Conservation (phyloP, 495 filamentous ascomycete genomes). For the Collariella sp. region DNA sequence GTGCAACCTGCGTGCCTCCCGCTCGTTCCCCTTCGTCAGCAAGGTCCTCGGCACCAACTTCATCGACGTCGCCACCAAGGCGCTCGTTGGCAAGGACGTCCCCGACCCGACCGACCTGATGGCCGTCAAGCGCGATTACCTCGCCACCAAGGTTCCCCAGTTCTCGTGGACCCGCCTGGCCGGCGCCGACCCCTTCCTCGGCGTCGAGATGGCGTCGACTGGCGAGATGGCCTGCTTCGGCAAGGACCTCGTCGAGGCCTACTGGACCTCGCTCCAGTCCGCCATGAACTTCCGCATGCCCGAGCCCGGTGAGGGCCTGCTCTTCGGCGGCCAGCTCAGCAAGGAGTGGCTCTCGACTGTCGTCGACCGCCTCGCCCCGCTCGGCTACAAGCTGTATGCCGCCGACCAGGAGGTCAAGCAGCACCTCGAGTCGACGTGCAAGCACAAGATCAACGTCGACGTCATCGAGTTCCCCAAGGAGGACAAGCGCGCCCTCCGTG, state of each 20-base stretch:
- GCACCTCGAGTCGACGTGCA: slow-evolving; percentile 62
- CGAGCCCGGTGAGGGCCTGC: slow-evolving; percentile 83
- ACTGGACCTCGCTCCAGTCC: slow-evolving; percentile 92
- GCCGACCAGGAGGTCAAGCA: slow-evolving; percentile 71
- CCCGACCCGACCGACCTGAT: slow-evolving; percentile 85
- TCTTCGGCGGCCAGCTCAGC: slow-evolving; percentile 78
- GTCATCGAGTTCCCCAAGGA: slow-evolving; percentile 95
- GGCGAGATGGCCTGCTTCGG: slow-evolving; percentile 99
- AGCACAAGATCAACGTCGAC: slow-evolving; percentile 63
- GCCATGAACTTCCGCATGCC: slow-evolving; percentile 99
- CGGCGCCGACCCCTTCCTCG: slow-evolving; percentile 93
- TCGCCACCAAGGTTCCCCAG: slow-evolving; percentile 95
- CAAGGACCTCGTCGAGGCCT: slow-evolving; percentile 88
- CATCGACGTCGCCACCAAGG: slow-evolving; percentile 92
- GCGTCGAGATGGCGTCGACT: slow-evolving; percentile 94
- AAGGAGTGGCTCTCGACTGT: slow-evolving; percentile 58
- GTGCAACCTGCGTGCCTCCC: slow-evolving; percentile 95
- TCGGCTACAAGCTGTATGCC: slow-evolving; percentile 90
- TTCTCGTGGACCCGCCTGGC: slow-evolving; percentile 99
- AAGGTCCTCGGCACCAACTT: slow-evolving; percentile 97
- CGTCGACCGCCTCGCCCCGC: slow-evolving; percentile 74
- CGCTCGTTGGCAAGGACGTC: slow-evolving; percentile 77
- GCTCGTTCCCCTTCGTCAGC: slow-evolving; percentile 94
- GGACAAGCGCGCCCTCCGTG: slow-evolving; percentile 88
- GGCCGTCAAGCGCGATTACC: slow-evolving; percentile 76